These are phyloP conservation scores for Psilocybe tampanensis DNA, from an alignment of 768 basidiomycete species.

Conservation along the genomic window DNA sequence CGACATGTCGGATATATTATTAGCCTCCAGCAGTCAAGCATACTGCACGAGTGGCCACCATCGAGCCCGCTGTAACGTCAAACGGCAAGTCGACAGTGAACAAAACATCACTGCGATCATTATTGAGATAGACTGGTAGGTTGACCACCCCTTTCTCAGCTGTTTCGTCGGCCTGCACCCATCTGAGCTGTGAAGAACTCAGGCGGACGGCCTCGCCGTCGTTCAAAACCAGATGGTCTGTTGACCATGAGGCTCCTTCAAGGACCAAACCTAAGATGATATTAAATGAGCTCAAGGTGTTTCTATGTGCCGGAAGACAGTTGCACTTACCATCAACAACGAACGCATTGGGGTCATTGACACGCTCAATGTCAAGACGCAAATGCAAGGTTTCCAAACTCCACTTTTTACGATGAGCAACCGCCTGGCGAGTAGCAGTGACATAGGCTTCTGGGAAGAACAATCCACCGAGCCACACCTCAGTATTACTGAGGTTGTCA, in stretches of 20 bases:
- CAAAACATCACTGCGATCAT: constrained; percentile 85
- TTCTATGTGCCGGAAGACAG: not conserved
- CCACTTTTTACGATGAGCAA: constrained; percentile 90
- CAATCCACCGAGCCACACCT: constrained; percentile 91
- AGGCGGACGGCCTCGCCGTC: constrained; percentile 82
- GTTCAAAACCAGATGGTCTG: constrained; percentile 75
- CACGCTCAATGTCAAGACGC: constrained; percentile 78
- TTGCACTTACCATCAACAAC: constrained; percentile 78
- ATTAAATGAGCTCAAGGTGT: constrained; percentile 1
- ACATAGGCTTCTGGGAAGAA: constrained; percentile 98
- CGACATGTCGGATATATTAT: not conserved
- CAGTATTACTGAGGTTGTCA: constrained; percentile 65
- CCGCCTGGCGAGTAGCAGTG: constrained; percentile 94
- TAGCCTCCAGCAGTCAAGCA: constrained; percentile 85
- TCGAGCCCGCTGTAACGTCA: constrained; percentile 60
- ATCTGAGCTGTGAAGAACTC: constrained; percentile 82
- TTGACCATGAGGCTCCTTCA: constrained; percentile 82
- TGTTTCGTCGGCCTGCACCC: constrained; percentile 66
- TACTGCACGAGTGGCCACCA: constrained; percentile 87
- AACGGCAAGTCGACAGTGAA: constrained; percentile 89
- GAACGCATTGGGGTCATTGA: constrained; percentile 79
- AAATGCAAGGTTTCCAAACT: constrained; percentile 88
- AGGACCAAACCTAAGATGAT: constrained; percentile 69
- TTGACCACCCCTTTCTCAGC: constrained; percentile 55
- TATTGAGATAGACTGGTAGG: constrained; percentile 92